A percentile compares a stretch with the other conserved stretches of the same genome.
phyloP scores from a whole-genome alignment of 2,329 filamentous ascomycete species.

The Penicillium sp. region DNA sequence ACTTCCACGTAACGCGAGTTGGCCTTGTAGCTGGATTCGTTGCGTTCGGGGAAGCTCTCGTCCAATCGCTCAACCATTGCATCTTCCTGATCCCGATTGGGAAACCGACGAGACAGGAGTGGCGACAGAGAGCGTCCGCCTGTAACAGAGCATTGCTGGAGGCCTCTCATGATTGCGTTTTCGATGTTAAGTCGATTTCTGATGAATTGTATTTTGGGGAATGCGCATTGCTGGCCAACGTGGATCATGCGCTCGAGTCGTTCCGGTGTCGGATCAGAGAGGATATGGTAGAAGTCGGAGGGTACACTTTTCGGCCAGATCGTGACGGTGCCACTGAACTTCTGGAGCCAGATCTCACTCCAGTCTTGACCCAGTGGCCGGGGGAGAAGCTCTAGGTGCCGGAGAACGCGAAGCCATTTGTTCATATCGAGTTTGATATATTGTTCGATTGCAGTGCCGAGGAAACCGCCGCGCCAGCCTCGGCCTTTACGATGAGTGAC shows the following conservation, averaged over 20 bases:
- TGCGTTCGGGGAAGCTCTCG: slow-evolving; percentile 28
- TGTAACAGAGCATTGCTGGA: slow-evolving; percentile 36
- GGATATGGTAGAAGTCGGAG: slow-evolving; percentile 80
- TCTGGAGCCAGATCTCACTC: slow-evolving; percentile 93
- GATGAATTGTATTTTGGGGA: slow-evolving; percentile 89
- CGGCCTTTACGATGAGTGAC: slow-evolving; percentile 91
- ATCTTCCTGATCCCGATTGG: slow-evolving; percentile 19
- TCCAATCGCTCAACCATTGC: slow-evolving; percentile 27
- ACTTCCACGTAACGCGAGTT: slow-evolving; percentile 25
- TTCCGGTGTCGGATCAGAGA: slow-evolving; percentile 74
- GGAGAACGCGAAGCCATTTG: slow-evolving; percentile 95
- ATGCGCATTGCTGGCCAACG: slow-evolving; percentile 82
- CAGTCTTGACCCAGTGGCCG: slow-evolving; percentile 91
- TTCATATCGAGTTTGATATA: slow-evolving; percentile 94
- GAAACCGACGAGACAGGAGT: slow-evolving; percentile 30
- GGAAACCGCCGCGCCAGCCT: slow-evolving; percentile 92
- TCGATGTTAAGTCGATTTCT: slow-evolving; percentile 84
- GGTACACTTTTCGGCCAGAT: slow-evolving; percentile 84
- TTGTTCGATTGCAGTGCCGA: slow-evolving; percentile 88
- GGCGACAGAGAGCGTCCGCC: slow-evolving; percentile 28
- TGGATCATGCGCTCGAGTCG: slow-evolving; percentile 84
- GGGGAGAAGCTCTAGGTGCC: slow-evolving; percentile 86
- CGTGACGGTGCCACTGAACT: slow-evolving; percentile 90
- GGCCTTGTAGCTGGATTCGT: slow-evolving; percentile 19
- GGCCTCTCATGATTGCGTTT: slow-evolving; percentile 59